Conservation (phyloP, 257 asterid species). For the Nicotiana undulata region DNA sequence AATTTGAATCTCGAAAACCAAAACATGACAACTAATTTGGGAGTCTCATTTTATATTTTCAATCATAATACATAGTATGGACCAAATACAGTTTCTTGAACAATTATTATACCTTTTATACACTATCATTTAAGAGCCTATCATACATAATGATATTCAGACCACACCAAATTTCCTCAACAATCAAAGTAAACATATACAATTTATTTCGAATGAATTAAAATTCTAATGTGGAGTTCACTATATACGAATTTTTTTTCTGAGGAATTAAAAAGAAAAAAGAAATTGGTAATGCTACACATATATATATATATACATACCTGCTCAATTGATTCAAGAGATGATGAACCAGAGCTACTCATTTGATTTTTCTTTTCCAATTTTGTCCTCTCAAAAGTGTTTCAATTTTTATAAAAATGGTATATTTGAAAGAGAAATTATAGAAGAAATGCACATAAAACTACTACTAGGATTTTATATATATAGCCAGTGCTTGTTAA, state of each 20-base stretch:
- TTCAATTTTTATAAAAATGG: neutral
- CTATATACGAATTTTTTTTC: too few species aligned
- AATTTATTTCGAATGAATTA: neutral
- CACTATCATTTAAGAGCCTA: neutral
- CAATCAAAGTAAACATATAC: neutral
- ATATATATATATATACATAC: neutral
- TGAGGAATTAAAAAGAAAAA: neutral
- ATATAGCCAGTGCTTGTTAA: neutral
- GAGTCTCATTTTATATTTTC: too few species aligned
- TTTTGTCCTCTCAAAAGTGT: neutral
- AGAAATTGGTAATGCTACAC: neutral
- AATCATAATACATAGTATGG: neutral
- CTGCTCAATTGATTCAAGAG: neutral
- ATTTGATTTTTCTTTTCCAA: neutral
- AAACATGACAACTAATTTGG: too few species aligned
- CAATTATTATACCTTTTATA: neutral
- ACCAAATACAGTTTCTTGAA: neutral
- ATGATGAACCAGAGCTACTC: neutral
- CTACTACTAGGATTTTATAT: neutral
- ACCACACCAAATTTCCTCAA: neutral
- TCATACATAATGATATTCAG: neutral
- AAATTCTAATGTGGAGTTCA: neutral
- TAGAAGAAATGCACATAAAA: neutral
- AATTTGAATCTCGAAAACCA: too few species aligned
- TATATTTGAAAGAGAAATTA: neutral